These are phyloP conservation scores for Scheffersomyces segobiensis DNA, from an alignment of 1,139 yeast genomes.

Conservation along the genomic window DNA sequence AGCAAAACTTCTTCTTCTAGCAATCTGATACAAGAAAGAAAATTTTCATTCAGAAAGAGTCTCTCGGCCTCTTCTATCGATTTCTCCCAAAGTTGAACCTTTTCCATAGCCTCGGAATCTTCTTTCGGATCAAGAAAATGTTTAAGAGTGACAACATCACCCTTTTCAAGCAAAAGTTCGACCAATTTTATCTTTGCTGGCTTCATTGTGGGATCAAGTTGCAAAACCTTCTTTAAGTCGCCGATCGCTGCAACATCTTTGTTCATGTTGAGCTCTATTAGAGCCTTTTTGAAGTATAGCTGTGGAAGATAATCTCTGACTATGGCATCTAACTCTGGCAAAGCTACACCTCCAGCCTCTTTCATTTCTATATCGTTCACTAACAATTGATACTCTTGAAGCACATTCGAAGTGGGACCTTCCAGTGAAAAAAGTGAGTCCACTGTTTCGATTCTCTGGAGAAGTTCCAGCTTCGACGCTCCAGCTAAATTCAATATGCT, in stretches of 20 bases:
- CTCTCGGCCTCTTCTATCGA: slow-evolving; percentile 19
- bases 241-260: slow-evolving; percentile 47
- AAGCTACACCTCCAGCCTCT: neutral
- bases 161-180: slow-evolving; percentile 47
- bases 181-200: slow-evolving; percentile 47
- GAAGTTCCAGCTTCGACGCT: neutral
- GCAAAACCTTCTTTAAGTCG: slow-evolving; percentile 46
- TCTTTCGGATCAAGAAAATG: slow-evolving; percentile 9
- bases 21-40: slow-evolving; percentile 18
- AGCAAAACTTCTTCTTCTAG: slow-evolving; percentile 23
- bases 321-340: slow-evolving; percentile 1
- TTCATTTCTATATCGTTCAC: slow-evolving; percentile 13
- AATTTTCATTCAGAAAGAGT: slow-evolving; percentile 15
- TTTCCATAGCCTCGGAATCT: slow-evolving; percentile 14
- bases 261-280: slow-evolving; percentile 51
- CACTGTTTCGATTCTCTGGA: slow-evolving; percentile 4
- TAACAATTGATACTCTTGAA: slow-evolving; percentile 23
- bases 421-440: slow-evolving; percentile 13
- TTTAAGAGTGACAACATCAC: slow-evolving; percentile 28
- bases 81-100: slow-evolving; percentile 17
- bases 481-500: neutral
- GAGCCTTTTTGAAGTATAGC: slow-evolving; percentile 53
- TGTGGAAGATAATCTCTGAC: slow-evolving; percentile 25
- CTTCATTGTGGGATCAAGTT: slow-evolving; percentile 35
- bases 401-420: slow-evolving; percentile 29